Base-by-base conservation (phyloP, 2,329 filamentous ascomycete species). In the Pseudohalonectria lignicola region DNA sequence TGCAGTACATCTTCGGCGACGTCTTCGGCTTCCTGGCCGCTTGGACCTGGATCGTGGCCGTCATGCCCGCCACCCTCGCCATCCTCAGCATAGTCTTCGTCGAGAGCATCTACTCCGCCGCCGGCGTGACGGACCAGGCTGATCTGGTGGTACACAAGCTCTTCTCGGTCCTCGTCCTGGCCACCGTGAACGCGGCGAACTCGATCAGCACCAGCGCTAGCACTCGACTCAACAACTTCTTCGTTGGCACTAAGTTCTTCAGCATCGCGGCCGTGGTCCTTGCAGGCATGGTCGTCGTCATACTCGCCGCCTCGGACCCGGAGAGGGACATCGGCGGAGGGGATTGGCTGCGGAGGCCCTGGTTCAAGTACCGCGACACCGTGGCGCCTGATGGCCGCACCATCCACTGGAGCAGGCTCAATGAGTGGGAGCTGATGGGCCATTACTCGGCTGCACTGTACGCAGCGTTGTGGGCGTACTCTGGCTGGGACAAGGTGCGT, bases 21-120 rank as follows among this genome's bases (percentile, higher is more conserved):
- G 56, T 72, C 2, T 67, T 69, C 35, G 76, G 74, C n/a, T 80
- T 79, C 47, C 52, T 79, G 5, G 73, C 74, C 5, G 74, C 74
- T 0, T 81, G 76, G 76, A 74, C 75, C 0, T 80, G 76, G 71
- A 69, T 80, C 39, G 65, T 79, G 5, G 73, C 70, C 16, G 69
- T 79, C 18, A 80, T 79, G 66, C 76, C 76, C 0, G 74, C 74
- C 0, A 77, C 76, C 0, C 63, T 79, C 42, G 76, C 75, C 9
- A 80, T 80, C 34, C 63, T 79, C 20, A 70, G 69, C 48, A 78
- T 80, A 43, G 74, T 79, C 18, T 79, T 80, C 45, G 66, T 78
- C 40, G 66, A 76, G 50, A 76, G 67, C 44, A 66, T 76, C 19
- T 76, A 68, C 61, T 66, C 74, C 3, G 66, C 69, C 2, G 53